A percentile compares a stretch with the other conserved stretches of the same genome.
Conservation (phyloP, 139 green algal species). For the Dunaliella primolecta region DNA sequence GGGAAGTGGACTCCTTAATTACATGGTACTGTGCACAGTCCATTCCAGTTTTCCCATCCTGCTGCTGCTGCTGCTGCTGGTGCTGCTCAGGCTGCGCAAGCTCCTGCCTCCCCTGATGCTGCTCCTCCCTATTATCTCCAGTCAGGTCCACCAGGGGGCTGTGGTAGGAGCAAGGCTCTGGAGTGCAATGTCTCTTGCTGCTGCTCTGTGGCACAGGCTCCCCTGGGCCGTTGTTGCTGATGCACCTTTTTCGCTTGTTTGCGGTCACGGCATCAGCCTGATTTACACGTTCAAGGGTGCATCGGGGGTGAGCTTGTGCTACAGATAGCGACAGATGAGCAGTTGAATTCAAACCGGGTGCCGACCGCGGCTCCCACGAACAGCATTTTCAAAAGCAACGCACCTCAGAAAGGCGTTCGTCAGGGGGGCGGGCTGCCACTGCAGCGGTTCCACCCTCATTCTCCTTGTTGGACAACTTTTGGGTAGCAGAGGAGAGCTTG, state of each 20-base stretch:
- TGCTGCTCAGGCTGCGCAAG: not conserved
- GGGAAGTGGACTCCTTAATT: too few relatives aligned
- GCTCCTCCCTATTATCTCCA: not conserved
- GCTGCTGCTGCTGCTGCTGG: not conserved
- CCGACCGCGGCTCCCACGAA: not conserved
- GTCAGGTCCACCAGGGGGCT: not conserved
- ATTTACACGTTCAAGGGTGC: not conserved
- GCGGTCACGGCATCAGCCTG: not conserved
- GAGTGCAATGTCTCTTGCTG: not conserved
- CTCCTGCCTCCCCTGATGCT: not conserved
- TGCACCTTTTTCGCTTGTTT: not conserved
- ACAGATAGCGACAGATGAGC: not conserved
- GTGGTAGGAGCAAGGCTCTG: not conserved
- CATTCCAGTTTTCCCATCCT: not conserved
- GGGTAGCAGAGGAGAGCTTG: not conserved
- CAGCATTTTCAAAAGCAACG: not conserved
- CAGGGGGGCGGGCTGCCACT: not conserved
- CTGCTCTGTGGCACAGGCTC: too few relatives aligned
- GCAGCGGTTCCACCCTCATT: not conserved
- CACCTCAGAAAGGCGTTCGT: not conserved
- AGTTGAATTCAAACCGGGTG: not conserved
- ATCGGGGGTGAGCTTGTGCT: not conserved
- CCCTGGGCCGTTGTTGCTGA: not conserved
- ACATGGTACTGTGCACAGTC: too few relatives aligned
- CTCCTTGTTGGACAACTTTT: not conserved